Evolutionary conservation across 2,329 filamentous ascomycete genomes (phyloP), one percentile per base, ranked within the genome.

Genomic region (Aspergillus pseudoglaucus): DNA sequence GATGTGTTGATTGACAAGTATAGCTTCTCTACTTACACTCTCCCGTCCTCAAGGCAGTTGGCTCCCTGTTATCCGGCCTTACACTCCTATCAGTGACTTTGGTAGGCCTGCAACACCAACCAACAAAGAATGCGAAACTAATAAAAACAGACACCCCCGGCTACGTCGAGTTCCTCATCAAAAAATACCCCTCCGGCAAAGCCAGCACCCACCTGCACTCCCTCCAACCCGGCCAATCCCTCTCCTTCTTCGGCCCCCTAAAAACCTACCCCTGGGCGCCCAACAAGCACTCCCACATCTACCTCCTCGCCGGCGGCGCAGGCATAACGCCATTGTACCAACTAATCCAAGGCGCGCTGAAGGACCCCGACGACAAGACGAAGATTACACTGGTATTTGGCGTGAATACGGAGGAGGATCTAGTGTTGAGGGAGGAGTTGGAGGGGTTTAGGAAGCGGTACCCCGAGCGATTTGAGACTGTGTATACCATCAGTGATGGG

Each of bases 321-420:
- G 85, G 85, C 15, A 86, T 89, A 53, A 88, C 84, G 0, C 85
- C 85, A 0, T 76, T 84, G 54, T 87, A 80, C 61, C 82, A 85
- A 61, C 75, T 87, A 2, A 72, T 78, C 2, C 77, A 75, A 43
- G 80, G 80, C 2, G 83, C 86, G 47, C 69, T 85, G n/a, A 64
- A 70, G 40, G 79, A 87, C 58, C 75, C 81, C 0, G 65, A 73
- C 1, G 84, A 88, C 55, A 71, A 70, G 49, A 88, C 85, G 1
- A 75, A 74, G 46, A 72, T 88, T 39, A 81, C 79, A 0, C 73
- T 88, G 1, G 70, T 88, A 0, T 85, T 82, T 58, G 84, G 83
- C 30, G 82, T 81, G 49, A 85, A 87, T 53, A 77, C 74, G 0
- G 81, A 85, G 47, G 66, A 74, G 33, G 85, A 88, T 58, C 69